These are phyloP conservation scores for Priceomyces medius DNA, from an alignment of 805 yeast genomes.

Conservation along the genomic window DNA sequence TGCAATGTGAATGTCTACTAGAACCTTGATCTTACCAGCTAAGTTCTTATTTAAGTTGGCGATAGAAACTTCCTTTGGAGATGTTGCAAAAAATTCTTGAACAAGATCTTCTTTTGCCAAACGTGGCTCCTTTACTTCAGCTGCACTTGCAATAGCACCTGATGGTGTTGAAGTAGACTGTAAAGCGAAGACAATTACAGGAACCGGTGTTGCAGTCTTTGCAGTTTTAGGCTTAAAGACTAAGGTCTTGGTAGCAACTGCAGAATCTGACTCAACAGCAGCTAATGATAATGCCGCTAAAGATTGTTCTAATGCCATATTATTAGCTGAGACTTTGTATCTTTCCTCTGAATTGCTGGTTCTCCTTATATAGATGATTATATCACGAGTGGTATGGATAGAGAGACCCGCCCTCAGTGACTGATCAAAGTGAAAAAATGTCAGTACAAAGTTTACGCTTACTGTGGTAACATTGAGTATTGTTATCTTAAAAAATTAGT, in stretches of 20 bases:
- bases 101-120: conserved; percentile 82
- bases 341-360: neutral
- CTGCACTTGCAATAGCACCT: conserved; percentile 59
- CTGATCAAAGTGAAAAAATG: conserved; percentile 2
- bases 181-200: conserved; percentile 77
- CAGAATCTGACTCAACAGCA: conserved; percentile 50
- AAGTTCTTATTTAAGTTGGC: conserved; percentile 46
- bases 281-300: conserved; percentile 65
- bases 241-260: conserved; percentile 64
- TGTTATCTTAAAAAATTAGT: neutral
- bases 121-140: conserved; percentile 80
- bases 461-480: neutral
- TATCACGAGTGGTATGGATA: conserved; percentile 7
- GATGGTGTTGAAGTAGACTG: conserved; percentile 70
- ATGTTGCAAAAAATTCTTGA: conserved; percentile 54
- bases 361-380: conserved; percentile 1
- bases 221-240: conserved; percentile 93
- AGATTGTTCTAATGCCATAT: conserved; percentile 67
- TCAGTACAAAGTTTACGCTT: neutral
- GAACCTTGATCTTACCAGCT: conserved; percentile 58
- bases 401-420: neutral
- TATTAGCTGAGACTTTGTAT: neutral
- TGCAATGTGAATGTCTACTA: conserved; percentile 53
- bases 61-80: conserved; percentile 62
- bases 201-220: conserved; percentile 73